Base-by-base conservation (phyloP, 768 basidiomycete genomes). In the Tubosaeta sp. region DNA sequence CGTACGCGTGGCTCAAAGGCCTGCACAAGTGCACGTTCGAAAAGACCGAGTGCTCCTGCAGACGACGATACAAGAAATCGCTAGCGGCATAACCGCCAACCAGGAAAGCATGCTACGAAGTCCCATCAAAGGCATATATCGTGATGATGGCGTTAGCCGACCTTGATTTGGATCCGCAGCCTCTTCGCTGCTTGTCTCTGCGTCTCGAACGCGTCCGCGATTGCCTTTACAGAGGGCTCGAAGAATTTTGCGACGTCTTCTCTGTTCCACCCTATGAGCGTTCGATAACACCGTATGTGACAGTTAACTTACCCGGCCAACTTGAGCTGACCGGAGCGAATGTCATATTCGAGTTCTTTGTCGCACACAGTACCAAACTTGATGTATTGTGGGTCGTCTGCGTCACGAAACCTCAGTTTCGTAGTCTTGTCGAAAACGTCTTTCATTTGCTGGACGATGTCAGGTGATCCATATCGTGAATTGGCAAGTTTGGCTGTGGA, bases 1-100 rank as follows among this genome's bases (percentile, higher is more conserved):
- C 77, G 18, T 61, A 80, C 81, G 75, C 69, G 51, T 76, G 75
- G 34, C 71, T 73, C 48, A 77, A 71, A 3, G 81, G 80, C 13
- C 79, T 70, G 45, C 71, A 69, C 6, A 82, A 60, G 7, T 69
- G 63, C 3, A 79, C 55, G 0, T 71, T 69, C 1, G 67, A 11
- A 67, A 66, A 66, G 18, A 53, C 57, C 1, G 78, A 48, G 35
- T 9, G n/a, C 18, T 9, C 19, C 73, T 75, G 47, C 2, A 44
- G 11, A 16, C 25, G 7, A 10, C 22, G 25, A 16, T 34, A 16
- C 32, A 34, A 16, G 14, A 14, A 34, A 16, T 34, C 32, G 16
- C 32, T 34, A 7, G 76, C 73, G 0, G 75, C 73, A 53, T 78
- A 80, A 0, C 78, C 77, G 3, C 79, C 79, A 1, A 81, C 78